These are phyloP conservation scores for Ogataea pini DNA, from an alignment of 805 yeast species.

Conservation along the genomic window DNA sequence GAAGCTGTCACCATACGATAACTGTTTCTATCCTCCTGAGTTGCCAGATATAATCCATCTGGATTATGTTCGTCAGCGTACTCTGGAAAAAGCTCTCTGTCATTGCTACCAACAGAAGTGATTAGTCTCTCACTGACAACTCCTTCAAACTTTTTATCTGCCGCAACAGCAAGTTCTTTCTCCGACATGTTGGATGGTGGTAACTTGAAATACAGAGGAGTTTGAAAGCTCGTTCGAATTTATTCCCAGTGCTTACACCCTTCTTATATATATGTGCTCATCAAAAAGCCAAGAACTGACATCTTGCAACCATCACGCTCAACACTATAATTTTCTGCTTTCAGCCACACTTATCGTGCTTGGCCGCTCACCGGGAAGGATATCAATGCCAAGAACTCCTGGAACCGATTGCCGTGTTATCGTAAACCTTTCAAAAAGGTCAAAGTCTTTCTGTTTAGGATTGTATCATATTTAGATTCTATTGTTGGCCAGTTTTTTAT, in stretches of 20 bases:
- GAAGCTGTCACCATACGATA: slow-evolving; percentile 44
- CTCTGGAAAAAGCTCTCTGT: slow-evolving; percentile 24
- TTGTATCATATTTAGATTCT: too few relatives aligned
- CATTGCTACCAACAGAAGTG: background rate
- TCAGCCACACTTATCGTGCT: slow-evolving; percentile 1
- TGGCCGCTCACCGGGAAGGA: background rate
- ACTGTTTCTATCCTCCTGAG: slow-evolving; percentile 33
- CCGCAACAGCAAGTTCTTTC: background rate
- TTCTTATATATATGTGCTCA: background rate
- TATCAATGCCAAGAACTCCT: background rate
- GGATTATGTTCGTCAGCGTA: slow-evolving; percentile 35
- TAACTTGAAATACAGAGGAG: too few relatives aligned
- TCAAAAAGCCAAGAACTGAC: background rate
- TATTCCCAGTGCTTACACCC: background rate
- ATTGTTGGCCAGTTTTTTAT: too few relatives aligned
- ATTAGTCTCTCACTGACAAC: background rate
- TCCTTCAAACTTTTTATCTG: background rate
- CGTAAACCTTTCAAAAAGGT: too few relatives aligned
- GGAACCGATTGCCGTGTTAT: too few relatives aligned
- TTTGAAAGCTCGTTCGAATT: too few relatives aligned
- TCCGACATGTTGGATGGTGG: background rate
- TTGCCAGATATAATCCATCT: slow-evolving; percentile 28
- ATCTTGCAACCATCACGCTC: too few relatives aligned
- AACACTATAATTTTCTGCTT: too few relatives aligned
- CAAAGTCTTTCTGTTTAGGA: too few relatives aligned